Evolutionary conservation across 495 filamentous ascomycete species (phyloP), one percentile per base, ranked within the genome.

Genomic region (Achaetomiella virescens): DNA sequence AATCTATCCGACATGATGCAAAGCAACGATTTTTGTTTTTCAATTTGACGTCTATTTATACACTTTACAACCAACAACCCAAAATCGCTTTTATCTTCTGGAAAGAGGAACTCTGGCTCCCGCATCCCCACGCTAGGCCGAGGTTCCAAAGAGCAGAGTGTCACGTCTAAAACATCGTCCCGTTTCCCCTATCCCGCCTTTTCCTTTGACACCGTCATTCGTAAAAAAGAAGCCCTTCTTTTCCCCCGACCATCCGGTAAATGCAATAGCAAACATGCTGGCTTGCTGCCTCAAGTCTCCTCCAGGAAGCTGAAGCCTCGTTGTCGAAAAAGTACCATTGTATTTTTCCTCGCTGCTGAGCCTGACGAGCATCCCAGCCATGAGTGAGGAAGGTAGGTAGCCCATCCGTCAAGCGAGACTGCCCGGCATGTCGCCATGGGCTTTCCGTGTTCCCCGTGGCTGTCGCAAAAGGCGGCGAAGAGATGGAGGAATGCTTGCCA

Each of bases 31-130:
- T 63, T 64, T 55, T 46, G 64, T 54, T 55, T 56, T 63, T 44
- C 42, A 51, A 49, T 49, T 45, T 43, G 31, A 36, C 51, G 40
- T 58, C 64, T 65, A 64, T 64, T 63, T 58, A 54, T 65, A 66
- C 61, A 64, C 35, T 56, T 50, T 61, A 48, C 53, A 55, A 9
- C 27, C 4, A 9, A 9, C 48, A 59, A 56, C 18, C 31, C 49
- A 54, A 42, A 55, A 52, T 49, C 56, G 44, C 59, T 66, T 70
- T 70, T 67, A 29, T 65, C 59, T 66, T 68, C 53, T 57, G 18
- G 24, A 51, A 25, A 58, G 40, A 54, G 27, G 48, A 48, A 27
- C n/a, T 48, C 40, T 11, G 29, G 25, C 37, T 25, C 44, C 41
- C 41, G 29, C 31, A 24, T 45, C 12, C 45, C 36, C 27, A 15